Base-by-base conservation (phyloP, 2,329 filamentous ascomycete genomes). In the Mycogone perniciosa region DNA sequence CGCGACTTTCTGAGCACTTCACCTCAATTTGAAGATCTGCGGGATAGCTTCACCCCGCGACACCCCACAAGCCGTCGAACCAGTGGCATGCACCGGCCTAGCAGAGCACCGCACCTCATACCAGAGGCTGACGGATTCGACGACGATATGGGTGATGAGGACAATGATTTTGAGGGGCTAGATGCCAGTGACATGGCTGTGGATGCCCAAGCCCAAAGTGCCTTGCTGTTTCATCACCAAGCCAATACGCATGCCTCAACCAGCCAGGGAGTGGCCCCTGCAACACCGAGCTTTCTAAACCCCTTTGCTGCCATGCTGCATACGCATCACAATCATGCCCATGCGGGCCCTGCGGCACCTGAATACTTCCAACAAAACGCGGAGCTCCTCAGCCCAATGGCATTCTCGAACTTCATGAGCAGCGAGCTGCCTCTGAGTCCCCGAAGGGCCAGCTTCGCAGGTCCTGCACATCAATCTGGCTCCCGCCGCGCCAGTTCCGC, bases 1-100 rank as follows among this genome's bases (percentile, higher is more conserved):
- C 85, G 92, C 39, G 79, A 85, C 30, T 88, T 90, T 63, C 76
- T 99, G 37, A 95, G 90, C 57, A 72, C 67, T 0, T 70, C 73
- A 8, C 65, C 69, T 0, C 67, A 71, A 33, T 81, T 79, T 48
- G 70, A 74, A 38, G 68, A 71, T 4, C 59, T 73, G 6, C 71
- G 72, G 31, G 68, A 73, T 6, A 62, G 56, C 26, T 52, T 63
- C 50, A 43, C 59, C 26, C 54, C 48, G 37, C 53, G 59, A 43
- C 27, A 46, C 9, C 9, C 20, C 11, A 55, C 52, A 13, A 50
- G 46, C 5, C 50, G 48, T 38, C 52, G 55, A 6, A 51, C 52
- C 10, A 52, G 54, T 7, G 51, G 56, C 13, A 51, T 54, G 5
- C 53, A 42, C 42, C 53, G 56, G 5, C 51, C 53, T 4, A 48